Evolutionary conservation across 2,329 filamentous ascomycete genomes (phyloP), one percentile per base, ranked within the genome.

Genomic region (Nemania diffusa): DNA sequence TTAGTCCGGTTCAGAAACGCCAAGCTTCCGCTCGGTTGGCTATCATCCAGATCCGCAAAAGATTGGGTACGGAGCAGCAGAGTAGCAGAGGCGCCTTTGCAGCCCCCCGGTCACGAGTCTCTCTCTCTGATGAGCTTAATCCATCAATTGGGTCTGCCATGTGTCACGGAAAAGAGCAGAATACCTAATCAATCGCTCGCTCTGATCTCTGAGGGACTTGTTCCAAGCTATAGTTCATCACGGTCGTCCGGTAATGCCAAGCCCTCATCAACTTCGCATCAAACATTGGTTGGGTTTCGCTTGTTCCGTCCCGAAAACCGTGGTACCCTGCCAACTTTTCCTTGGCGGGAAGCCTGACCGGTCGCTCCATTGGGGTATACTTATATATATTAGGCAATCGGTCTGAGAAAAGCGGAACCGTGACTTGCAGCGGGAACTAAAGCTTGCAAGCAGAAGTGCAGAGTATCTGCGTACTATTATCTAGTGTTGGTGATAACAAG

Each of bases 291-390:
- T 56, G 40, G 26, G 26, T 63, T 62, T 66, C 63, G 59, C 62
- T 42, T 65, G 65, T 60, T 50, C 72, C 73, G 73, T 76, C 71
- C 74, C 75, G 72, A 73, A 71, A 68, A 72, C 65, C 70, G 68
- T 71, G 71, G 65, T 29, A 63, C 66, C 69, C 69, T 72, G 67
- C 65, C 63, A 56, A 60, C 11, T 40, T 57, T 59, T 40, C 37
- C 75, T 75, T 76, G 74, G 74, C 74, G 48, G 20, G 4, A 11
- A 4, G 22, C 40, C 17, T 57, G 40, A 65, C 68, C 71, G 68
- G 48, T 66, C 65, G 2, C 63, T 53, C 15, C 3, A 26, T 58
- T 50, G 65, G 72, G 70, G 70, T 62, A 61, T 26, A 68, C 70
- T 72, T 70, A 67, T 67, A 62, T 57, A n/a, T 3, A 55, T 51